Base-by-base conservation (phyloP, 73 alveolate genomes). In the Paramecium sexaurelia region DNA sequence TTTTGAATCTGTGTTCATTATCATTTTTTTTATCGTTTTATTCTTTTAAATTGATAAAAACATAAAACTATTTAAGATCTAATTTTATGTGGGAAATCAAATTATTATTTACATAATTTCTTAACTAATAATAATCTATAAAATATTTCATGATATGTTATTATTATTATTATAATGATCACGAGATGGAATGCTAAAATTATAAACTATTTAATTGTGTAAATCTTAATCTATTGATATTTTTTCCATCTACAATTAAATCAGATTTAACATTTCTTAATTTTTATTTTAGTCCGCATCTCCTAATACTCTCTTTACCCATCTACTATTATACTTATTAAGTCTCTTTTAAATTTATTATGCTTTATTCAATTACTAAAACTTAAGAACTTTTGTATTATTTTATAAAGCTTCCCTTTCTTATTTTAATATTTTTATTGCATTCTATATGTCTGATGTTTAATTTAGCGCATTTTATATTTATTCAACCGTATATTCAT, bases 371-470 rank as follows among this genome's bases (percentile, higher is more conserved):
- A 71, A 71, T 37, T 71, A 71, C 13, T 71, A n/a, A 32, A 71
- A 35, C 8, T 71, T 71, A 35, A 71, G 57, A 11, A 40, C 86
- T 71, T 35, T 33, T 6, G 19, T 35, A 71, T 71, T 71, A 3
- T 33, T 29, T 71, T 71, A 22, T 10, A 71, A 27, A 71, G 86
- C 55, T 20, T 71, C 86, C 66, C 86, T 71, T 57, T 71, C 55
- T 36, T 36, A 71, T 71, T 71, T 71, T 24, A 71, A 71, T 71
- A 33, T 33, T 71, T 71, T 35, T 71, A 71, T 71, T 33, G 86
- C 86, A 35, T 33, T 36, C 43, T 71, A 37, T 27, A 71, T 71
- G 17, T 71, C 86, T 8, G 20, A 5, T 20, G 86, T 71, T 33
- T 71, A 71, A 33, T 71, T 71, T 71, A 33, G 3, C 15, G 13